Base-by-base conservation (phyloP, 768 basidiomycete species). In the Suillus plorans region DNA sequence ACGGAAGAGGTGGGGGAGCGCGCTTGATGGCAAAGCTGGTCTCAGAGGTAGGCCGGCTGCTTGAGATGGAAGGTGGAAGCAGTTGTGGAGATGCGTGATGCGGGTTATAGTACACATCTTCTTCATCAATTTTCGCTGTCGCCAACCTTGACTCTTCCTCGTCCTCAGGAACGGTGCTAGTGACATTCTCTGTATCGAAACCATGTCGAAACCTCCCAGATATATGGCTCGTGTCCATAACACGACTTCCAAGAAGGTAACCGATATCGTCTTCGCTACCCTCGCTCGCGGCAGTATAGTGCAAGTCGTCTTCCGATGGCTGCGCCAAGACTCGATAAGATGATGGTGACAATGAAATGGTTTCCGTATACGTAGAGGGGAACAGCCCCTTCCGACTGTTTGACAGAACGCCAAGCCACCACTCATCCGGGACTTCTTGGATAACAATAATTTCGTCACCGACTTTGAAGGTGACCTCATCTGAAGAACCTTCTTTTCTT, bases 391-490 rank as follows among this genome's bases (percentile, higher is more conserved):
- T 86, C 66, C 81, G 81, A 2, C 91, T 92, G 63, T 84, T 78
- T 52, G 65, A 69, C 41, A 86, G 73, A 72, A 91, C 87, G 8
- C 94, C 95, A 80, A 94, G 85, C 91, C 93, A 96, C 95, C 95
- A 96, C 65, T 87, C 94, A 66, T 92, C 91, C 41, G 93, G 80
- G 1, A 95, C 91, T 73, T 96, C 93, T 41, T 87, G 88, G 36
- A 92, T 69, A 36, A 95, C 88, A 16, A 82, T 75, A 63, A 97
- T 90, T 68, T 92, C 86, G 47, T 90, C 89, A 0, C 94, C 95
- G 5, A 81, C 79, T 64, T 79, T 83, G 78, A 97, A 89, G 50
- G 83, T 83, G 44, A 97, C 80, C 74, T 97, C 95, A 68, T 95
- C 94, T 2, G 85, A 78, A 2, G 88, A 88, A 3, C 87, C 91